phyloP scores from a whole-genome alignment of 768 basidiomycete species.

The Lactarius quietus region DNA sequence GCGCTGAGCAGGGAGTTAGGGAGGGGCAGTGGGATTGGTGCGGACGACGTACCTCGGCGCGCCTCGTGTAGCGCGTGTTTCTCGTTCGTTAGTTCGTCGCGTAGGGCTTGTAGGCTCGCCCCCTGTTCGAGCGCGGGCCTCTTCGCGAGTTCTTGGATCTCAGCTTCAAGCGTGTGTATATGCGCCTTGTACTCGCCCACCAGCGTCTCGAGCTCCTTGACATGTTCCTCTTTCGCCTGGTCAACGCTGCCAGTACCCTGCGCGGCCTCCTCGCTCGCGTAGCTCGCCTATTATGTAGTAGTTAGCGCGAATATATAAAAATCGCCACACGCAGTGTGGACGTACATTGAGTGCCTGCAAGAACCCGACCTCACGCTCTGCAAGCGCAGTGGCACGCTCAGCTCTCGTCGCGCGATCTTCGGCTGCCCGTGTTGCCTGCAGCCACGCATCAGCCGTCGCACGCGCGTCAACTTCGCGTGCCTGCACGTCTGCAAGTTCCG shows the following conservation, averaged over 20 bases:
- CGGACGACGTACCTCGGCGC: conserved; percentile 39
- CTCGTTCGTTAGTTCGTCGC: conserved; percentile 38
- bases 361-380: conserved; percentile 64
- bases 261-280: conserved; percentile 54
- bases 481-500: conserved; percentile 38
- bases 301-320: not conserved
- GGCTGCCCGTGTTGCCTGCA: conserved; percentile 37
- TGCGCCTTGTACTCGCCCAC: conserved; percentile 52
- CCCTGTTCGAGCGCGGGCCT: conserved; percentile 31
- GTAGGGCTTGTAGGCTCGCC: conserved; percentile 38
- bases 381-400: conserved; percentile 40
- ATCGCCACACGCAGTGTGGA: conserved; percentile 8
- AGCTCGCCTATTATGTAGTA: conserved; percentile 48
- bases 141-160: conserved; percentile 46
- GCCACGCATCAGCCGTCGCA: conserved; percentile 34
- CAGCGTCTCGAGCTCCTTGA: conserved; percentile 53
- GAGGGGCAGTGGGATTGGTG: not conserved
- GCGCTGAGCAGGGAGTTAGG: conserved; percentile 35
- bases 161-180: conserved; percentile 44
- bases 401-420: conserved; percentile 40
- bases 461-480: conserved; percentile 34
- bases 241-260: conserved; percentile 33
- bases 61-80: conserved; percentile 33
- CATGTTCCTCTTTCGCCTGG: conserved; percentile 39
- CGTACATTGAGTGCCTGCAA: conserved; percentile 63